phyloP scores from a whole-genome alignment of 129 eudicot genomes.

The Pseudognaphalium luteoalbum region DNA sequence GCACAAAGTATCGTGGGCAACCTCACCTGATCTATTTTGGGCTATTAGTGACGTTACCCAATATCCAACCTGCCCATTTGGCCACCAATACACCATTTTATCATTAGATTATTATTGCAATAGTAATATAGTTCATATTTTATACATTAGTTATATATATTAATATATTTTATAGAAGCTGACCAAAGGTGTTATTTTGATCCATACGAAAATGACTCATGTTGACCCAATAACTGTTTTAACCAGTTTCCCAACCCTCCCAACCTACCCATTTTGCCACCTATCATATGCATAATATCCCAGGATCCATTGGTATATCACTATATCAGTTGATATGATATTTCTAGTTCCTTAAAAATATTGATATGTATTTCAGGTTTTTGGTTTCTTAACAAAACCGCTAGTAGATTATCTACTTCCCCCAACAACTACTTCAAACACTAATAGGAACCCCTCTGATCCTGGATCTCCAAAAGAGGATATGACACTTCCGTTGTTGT shows the following conservation, averaged over 20 bases:
- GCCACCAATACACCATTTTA: too few species aligned
- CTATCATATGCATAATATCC: not conserved
- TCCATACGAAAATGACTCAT: not conserved
- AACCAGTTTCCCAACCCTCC: not conserved
- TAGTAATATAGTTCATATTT: not conserved
- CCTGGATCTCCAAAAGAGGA: conserved; percentile 66
- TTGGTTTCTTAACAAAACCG: conserved; percentile 87
- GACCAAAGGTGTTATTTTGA: not conserved
- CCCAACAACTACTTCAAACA: conserved; percentile 17
- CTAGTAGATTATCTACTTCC: conserved; percentile 62
- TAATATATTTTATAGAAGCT: not conserved
- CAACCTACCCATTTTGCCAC: not conserved
- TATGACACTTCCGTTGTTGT: conserved; percentile 70
- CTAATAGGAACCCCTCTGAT: conserved; percentile 35
- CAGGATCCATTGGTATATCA: not conserved
- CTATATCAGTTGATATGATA: not conserved
- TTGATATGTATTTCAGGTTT: conserved; percentile 51
- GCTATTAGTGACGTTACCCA: not conserved
- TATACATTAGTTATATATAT: not conserved
- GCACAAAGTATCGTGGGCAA: too few species aligned
- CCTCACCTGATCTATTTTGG: too few species aligned
- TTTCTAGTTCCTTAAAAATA: not conserved
- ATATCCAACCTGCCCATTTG: not conserved
- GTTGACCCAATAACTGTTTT: not conserved
- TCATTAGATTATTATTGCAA: not conserved